Evolutionary conservation across 257 asterid species (phyloP).

Genomic region (Ophiorrhiza pumila): DNA sequence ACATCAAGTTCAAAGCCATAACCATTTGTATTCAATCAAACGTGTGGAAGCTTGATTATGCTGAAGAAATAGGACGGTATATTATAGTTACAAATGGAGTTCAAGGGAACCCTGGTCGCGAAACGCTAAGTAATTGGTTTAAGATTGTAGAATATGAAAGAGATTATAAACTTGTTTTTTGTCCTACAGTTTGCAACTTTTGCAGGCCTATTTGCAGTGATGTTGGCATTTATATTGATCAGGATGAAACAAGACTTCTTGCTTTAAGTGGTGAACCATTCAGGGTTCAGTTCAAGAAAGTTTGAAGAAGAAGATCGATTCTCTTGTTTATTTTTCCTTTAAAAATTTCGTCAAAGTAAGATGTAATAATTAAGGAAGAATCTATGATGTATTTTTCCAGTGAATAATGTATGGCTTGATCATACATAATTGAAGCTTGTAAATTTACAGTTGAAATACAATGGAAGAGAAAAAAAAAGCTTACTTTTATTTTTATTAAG

Average conservation of each 20-base stretch:
- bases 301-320: background rate
- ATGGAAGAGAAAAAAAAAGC: too few relatives aligned
- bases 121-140: background rate
- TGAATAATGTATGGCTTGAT: too few relatives aligned
- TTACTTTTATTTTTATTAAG: too few relatives aligned
- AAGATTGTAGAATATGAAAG: background rate
- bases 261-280: constrained; percentile 2
- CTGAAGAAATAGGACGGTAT: background rate
- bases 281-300: background rate
- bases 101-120: background rate
- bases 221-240: background rate
- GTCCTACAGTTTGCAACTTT: background rate
- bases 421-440: too few relatives aligned
- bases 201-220: background rate
- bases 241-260: background rate
- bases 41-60: constrained; percentile 5
- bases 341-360: background rate
- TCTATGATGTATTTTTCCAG: background rate
- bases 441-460: too few relatives aligned
- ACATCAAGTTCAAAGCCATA: background rate
- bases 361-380: background rate
- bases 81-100: background rate
- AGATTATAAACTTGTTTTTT: background rate
- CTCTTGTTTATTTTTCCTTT: background rate
- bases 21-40: background rate